phyloP scores from a whole-genome alignment of 305 asterid species.

The Fraxinus sp. region DNA sequence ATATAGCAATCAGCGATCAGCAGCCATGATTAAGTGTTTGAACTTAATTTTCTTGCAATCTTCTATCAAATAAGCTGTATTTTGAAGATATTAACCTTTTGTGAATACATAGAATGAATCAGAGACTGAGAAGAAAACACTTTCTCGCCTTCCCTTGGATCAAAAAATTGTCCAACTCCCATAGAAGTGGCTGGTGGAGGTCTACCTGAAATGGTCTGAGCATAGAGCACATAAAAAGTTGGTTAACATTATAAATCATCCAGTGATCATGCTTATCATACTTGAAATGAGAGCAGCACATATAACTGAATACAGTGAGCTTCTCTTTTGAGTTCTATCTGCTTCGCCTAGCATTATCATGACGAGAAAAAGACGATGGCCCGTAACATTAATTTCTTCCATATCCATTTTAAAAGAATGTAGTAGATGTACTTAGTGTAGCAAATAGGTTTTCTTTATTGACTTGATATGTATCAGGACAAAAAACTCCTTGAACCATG shows the following conservation, averaged over 20 bases:
- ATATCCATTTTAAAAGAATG: neutral
- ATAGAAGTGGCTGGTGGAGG: constrained; percentile 98
- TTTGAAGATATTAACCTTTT: constrained; percentile 49
- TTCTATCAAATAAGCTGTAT: constrained; percentile 22
- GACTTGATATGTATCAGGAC: neutral
- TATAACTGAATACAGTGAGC: constrained; percentile 3
- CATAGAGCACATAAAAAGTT: constrained; percentile 35
- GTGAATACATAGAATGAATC: constrained; percentile 51
- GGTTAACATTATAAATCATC: constrained; percentile 22
- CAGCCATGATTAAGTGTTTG: constrained; percentile 19
- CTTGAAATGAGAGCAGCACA: constrained; percentile 4
- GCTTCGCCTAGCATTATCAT: neutral
- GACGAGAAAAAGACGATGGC: neutral
- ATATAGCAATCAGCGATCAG: constrained; percentile 24
- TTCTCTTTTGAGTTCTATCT: neutral
- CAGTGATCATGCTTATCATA: constrained; percentile 11
- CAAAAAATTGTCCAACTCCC: constrained; percentile 98
- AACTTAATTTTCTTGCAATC: constrained; percentile 19
- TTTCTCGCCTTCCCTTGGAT: constrained; percentile 67
- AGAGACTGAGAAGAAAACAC: constrained; percentile 54
- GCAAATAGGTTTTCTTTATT: neutral
- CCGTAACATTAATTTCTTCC: neutral
- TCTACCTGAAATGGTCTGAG: constrained; percentile 90
- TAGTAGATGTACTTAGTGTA: neutral
- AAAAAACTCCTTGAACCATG: neutral